phyloP scores from a whole-genome alignment of 352 stramenopile species.

The Discostella stelligera region DNA sequence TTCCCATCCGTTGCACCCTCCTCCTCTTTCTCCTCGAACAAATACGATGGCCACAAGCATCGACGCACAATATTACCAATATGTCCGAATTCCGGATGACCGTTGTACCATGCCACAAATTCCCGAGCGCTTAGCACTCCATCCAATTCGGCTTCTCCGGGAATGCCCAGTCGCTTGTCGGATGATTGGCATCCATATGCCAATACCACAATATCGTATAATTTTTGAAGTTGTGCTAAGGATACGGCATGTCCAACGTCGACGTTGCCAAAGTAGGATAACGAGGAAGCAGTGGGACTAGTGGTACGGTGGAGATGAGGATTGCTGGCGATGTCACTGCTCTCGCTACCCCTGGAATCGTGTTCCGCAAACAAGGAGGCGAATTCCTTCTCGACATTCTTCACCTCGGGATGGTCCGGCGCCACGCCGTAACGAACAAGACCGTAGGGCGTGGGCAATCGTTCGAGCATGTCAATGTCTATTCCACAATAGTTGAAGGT shows the following conservation, averaged over 20 bases:
- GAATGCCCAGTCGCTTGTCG: conserved; percentile 88
- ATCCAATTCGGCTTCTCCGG: conserved; percentile 82
- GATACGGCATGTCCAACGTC: conserved; percentile 76
- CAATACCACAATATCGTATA: conserved; percentile 94
- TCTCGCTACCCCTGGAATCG: neutral
- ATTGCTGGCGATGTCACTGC: neutral
- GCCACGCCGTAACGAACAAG: conserved; percentile 95
- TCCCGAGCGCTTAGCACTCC: conserved; percentile 87
- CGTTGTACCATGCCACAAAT: conserved; percentile 99
- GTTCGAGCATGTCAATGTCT: conserved; percentile 88
- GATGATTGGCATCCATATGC: conserved; percentile 90
- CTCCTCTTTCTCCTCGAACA: conserved; percentile 26
- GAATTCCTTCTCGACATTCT: conserved; percentile 97
- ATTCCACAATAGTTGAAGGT: conserved; percentile 34
- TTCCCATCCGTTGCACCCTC: conserved; percentile 37
- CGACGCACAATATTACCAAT: conserved; percentile 78
- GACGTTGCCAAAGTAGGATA: conserved; percentile 69
- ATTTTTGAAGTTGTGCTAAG: conserved; percentile 85
- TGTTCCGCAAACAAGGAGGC: conserved; percentile 61
- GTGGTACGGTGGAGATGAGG: too few relatives aligned
- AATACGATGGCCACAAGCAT: conserved; percentile 14
- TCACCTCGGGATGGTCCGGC: conserved; percentile 98
- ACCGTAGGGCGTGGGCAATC: conserved; percentile 92
- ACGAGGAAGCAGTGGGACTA: conserved; percentile 26
- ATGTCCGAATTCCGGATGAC: conserved; percentile 91